Evolutionary conservation across 768 basidiomycete species (phyloP).

Genomic region (Suillus fuscotomentosus): DNA sequence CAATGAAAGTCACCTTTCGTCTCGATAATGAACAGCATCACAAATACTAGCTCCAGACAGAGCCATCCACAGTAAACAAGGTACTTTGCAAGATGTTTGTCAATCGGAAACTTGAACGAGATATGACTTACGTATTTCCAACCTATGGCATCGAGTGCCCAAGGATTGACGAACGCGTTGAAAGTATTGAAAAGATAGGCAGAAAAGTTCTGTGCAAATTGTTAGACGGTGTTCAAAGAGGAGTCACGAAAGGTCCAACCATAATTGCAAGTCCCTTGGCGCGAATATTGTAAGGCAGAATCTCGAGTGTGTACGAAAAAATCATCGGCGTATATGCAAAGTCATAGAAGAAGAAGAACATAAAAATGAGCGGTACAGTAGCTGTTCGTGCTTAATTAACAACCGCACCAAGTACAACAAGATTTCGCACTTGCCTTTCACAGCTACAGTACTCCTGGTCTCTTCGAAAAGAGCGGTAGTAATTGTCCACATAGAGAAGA

Average conservation of each 20-base stretch:
- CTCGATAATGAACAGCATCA: constrained; percentile 55
- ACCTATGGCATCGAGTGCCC: constrained; percentile 53
- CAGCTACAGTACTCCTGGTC: constrained; percentile 26
- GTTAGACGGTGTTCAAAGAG: not conserved
- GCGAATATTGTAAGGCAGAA: constrained; percentile 76
- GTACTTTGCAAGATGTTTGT: constrained; percentile 33
- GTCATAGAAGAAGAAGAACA: constrained; percentile 51
- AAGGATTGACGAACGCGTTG: constrained; percentile 79
- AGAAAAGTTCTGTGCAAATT: constrained; percentile 48
- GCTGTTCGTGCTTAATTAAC: constrained; percentile 31
- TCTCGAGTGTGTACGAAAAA: constrained; percentile 65
- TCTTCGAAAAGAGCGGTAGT: constrained; percentile 39
- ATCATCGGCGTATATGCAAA: constrained; percentile 79
- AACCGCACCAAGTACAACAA: not conserved
- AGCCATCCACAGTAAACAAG: constrained; percentile 67
- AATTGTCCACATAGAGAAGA: constrained; percentile 60
- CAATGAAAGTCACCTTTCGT: constrained; percentile 47
- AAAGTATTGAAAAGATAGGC: constrained; percentile 69
- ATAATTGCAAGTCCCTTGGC: constrained; percentile 80
- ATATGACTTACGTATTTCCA: constrained; percentile 45
- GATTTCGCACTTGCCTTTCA: constrained; percentile 17
- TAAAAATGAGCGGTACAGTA: constrained; percentile 66
- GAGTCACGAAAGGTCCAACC: constrained; percentile 36
- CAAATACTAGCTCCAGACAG: constrained; percentile 56
- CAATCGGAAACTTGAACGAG: not conserved